Base-by-base conservation (phyloP, 768 basidiomycete species). In the Calocybe indica region DNA sequence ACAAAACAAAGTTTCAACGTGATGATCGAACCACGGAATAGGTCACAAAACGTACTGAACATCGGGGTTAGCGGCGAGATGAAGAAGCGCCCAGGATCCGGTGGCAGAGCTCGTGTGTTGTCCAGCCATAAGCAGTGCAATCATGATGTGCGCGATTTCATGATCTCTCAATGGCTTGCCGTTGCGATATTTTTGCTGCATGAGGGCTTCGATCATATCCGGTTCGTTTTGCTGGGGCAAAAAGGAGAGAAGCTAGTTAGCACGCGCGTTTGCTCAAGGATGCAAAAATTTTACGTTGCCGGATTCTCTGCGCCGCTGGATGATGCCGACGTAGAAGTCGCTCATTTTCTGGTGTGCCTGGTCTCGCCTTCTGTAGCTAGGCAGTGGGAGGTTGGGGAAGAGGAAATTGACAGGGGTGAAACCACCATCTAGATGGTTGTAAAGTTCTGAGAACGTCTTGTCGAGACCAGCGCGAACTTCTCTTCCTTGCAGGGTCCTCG, bases 101-200 rank as follows among this genome's bases (percentile, higher is more conserved):
- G 91, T 86, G 2, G 96, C 85, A 10, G 96, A 96, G 57, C 88
- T 91, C 0, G 96, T 99, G 68, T 99, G 96, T 69, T 99, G 96
- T 35, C 96, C 96, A 38, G 96, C 96, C 96, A 99, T 98, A 53
- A 99, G 83, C 40, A 99, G 79, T 11, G 96, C 96, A 59, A 97
- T 99, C 86, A 99, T 83, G 61, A 99, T 94, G 62, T 98, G 96
- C 0, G 96, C 93, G 50, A 98, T 87, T 65, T 98, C 92, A 55
- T 88, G 84, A 60, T 99, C 93, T 51, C 74, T 77, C 36, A 98
- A 75, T 2, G 74, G 61, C 39, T 76, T 73, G 47, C 96, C 96
- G 55, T 79, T 75, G 53, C 88, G 87, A 69, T 99, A 98, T 43
- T 72, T 78, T 61, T 93, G 88, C 51, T 82, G 75, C 66, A 84